A percentile compares a stretch with the other conserved stretches of the same genome.
Conservation (phyloP, 768 basidiomycete species). For the Xerocomellus amylosporus region DNA sequence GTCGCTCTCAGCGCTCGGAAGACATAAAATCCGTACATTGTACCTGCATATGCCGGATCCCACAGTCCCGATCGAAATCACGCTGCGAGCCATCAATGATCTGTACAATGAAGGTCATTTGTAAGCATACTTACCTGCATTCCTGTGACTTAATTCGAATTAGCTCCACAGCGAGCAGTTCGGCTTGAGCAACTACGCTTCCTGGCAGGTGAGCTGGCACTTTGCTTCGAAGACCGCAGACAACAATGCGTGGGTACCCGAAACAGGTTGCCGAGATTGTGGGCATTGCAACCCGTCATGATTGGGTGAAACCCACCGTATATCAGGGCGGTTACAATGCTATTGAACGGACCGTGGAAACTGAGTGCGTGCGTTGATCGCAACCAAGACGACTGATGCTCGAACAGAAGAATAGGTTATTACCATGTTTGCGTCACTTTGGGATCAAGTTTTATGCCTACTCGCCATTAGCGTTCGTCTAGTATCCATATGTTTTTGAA, state of each 20-base stretch:
- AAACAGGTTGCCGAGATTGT: slow-evolving; percentile 45
- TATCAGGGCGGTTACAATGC: slow-evolving; percentile 52
- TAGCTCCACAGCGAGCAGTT: slow-evolving; percentile 10
- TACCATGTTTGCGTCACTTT: slow-evolving; percentile 43
- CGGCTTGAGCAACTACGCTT: slow-evolving; percentile 16
- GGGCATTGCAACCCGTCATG: slow-evolving; percentile 39
- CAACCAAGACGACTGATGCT: background rate
- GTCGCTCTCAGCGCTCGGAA: slow-evolving; percentile 10
- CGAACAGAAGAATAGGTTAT: slow-evolving; percentile 20
- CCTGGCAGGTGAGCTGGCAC: slow-evolving; percentile 34
- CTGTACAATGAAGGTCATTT: slow-evolving; percentile 53
- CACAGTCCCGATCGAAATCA: slow-evolving; percentile 44
- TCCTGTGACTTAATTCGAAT: background rate
- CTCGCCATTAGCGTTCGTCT: slow-evolving; percentile 14
- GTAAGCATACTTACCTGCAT: slow-evolving; percentile 25
- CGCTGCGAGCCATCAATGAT: slow-evolving; percentile 44
- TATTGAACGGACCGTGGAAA: slow-evolving; percentile 39
- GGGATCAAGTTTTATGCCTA: slow-evolving; percentile 39
- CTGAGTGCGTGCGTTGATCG: slow-evolving; percentile 21
- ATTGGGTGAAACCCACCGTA: slow-evolving; percentile 47
- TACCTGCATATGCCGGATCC: slow-evolving; percentile 51
- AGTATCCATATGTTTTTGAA: background rate
- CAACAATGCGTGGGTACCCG: background rate
- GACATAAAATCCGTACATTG: slow-evolving; percentile 11
- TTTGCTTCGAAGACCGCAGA: background rate